These are phyloP conservation scores for Medicago lupulina DNA, from an alignment of 306 rosid species.

Conservation along the genomic window DNA sequence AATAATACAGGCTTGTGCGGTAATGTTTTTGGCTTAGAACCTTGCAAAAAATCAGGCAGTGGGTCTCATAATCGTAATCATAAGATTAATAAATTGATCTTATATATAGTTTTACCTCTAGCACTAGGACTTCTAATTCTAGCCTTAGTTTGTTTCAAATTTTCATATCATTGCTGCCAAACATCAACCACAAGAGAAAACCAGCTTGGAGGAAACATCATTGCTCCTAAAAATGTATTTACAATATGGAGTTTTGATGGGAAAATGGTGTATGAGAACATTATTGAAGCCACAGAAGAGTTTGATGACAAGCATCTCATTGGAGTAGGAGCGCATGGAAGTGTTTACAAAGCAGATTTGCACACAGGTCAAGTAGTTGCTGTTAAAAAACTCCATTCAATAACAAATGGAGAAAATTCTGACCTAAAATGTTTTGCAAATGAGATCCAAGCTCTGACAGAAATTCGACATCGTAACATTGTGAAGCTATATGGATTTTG, in stretches of 20 bases:
- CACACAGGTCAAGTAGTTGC: conserved; percentile 24
- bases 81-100: background rate
- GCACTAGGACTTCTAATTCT: background rate
- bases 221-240: background rate
- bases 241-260: conserved; percentile 37
- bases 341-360: conserved; percentile 35
- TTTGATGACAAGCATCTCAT: conserved; percentile 38
- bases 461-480: conserved; percentile 37
- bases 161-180: background rate
- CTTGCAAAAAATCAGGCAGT: conserved; percentile 1
- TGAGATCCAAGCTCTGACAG: conserved; percentile 32
- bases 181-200: background rate
- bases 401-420: background rate
- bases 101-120: background rate
- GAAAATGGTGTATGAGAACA: conserved; percentile 16
- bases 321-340: conserved; percentile 24
- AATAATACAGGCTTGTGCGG: conserved; percentile 34
- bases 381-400: conserved; percentile 38
- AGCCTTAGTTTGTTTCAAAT: background rate
- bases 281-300: conserved; percentile 41
- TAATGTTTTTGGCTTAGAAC: conserved; percentile 17
- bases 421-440: background rate
- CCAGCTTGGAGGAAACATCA: background rate
- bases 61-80: background rate
- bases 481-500: conserved; percentile 37